These are phyloP conservation scores for Penicillium subrubescens DNA, from an alignment of 495 filamentous ascomycete genomes.

Conservation along the genomic window DNA sequence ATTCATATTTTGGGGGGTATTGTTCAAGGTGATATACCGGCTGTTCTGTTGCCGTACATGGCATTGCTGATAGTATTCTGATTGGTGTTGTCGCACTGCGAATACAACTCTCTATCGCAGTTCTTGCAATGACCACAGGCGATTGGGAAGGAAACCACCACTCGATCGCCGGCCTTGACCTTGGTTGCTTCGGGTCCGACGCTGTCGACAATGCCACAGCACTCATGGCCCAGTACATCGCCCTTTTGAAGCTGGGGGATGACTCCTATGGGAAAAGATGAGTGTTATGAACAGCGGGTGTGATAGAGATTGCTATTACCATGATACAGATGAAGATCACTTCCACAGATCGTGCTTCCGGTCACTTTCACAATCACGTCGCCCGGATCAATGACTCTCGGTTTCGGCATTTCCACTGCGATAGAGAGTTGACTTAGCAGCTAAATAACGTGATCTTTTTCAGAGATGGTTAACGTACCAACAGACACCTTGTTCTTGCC, in stretches of 20 bases:
- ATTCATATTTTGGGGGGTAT: constrained; percentile 19
- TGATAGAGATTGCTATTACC: constrained; percentile 30
- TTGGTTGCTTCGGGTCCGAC: constrained; percentile 63
- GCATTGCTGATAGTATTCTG: constrained; percentile 65
- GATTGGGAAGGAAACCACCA: constrained; percentile 87
- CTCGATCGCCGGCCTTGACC: constrained; percentile 69
- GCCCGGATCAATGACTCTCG: constrained; percentile 66
- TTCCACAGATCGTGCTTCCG: constrained; percentile 83
- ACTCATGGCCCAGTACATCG: constrained; percentile 90
- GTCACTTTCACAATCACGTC: constrained; percentile 85
- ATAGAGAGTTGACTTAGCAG: neutral
- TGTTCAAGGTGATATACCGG: constrained; percentile 52
- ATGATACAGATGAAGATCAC: constrained; percentile 82
- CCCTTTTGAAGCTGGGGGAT: constrained; percentile 76
- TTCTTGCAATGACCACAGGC: constrained; percentile 70
- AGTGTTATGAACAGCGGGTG: neutral
- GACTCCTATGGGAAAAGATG: constrained; percentile 33
- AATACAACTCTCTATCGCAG: constrained; percentile 73
- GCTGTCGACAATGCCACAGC: constrained; percentile 77
- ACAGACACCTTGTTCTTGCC: constrained; percentile 43
- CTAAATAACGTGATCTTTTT: neutral
- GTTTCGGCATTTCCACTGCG: constrained; percentile 64
- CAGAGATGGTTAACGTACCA: constrained; percentile 22
- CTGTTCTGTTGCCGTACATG: constrained; percentile 74
- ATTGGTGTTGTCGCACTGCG: constrained; percentile 80